Evolutionary conservation across 2,329 filamentous ascomycete species (phyloP).

Genomic region (Rhynchosporium graminicola): DNA sequence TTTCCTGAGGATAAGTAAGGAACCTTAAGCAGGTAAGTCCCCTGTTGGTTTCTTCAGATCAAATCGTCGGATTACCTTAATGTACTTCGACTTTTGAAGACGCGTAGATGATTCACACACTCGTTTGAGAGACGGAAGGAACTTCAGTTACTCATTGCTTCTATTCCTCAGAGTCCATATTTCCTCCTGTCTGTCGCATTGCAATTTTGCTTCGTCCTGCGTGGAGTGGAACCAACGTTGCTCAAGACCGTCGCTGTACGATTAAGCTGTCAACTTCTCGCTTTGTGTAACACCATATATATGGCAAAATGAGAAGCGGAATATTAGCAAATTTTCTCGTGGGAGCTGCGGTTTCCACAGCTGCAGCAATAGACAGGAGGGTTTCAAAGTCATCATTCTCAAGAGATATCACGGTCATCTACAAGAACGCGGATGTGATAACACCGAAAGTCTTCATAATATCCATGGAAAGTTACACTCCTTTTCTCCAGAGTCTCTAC

Average conservation of each 20-base stretch:
- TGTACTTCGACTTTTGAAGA: not conserved
- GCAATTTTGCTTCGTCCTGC: not conserved
- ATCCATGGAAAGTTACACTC: slow-evolving; percentile 52
- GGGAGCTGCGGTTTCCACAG: slow-evolving; percentile 18
- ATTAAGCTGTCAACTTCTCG: not conserved
- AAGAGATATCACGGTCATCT: slow-evolving; percentile 22
- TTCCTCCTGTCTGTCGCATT: slow-evolving; percentile 4
- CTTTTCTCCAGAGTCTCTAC: not conserved
- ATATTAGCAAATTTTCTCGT: slow-evolving; percentile 13
- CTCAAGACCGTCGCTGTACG: not conserved
- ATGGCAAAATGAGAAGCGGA: slow-evolving; percentile 18
- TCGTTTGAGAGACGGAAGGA: not conserved
- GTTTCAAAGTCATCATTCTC: slow-evolving; percentile 15
- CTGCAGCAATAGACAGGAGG: slow-evolving; percentile 18
- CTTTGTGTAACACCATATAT: not conserved
- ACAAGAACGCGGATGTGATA: slow-evolving; percentile 23
- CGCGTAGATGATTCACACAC: not conserved
- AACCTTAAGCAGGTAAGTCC: not conserved
- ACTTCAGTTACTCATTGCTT: not conserved
- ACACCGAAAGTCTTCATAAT: slow-evolving; percentile 62
- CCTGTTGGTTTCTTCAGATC: slow-evolving; percentile 6
- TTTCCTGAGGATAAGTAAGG: too few species aligned
- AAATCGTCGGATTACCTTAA: not conserved
- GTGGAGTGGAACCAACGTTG: too few species aligned
- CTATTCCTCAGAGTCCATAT: not conserved